These are phyloP conservation scores for Mucor piriformis DNA, from an alignment of 371 early-diverging fungal species.

Conservation along the genomic window DNA sequence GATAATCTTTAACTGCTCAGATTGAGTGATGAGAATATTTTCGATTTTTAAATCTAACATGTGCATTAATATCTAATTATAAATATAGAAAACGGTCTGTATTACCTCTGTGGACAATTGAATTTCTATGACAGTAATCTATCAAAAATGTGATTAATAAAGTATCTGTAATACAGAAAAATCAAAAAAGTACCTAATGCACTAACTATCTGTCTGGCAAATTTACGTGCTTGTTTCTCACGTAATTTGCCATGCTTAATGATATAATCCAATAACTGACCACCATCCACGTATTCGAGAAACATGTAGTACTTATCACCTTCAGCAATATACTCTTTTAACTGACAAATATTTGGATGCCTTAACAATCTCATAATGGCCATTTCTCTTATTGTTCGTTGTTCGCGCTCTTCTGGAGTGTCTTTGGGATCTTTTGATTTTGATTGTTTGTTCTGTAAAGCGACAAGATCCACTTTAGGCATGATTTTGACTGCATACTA, in stretches of 20 bases:
- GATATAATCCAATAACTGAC: conserved; percentile 79
- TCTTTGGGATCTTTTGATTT: conserved; percentile 47
- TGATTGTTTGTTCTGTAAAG: conserved; percentile 2
- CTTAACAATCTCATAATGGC: conserved; percentile 80
- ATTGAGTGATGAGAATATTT: conserved; percentile 84
- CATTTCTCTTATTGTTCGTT: conserved; percentile 78
- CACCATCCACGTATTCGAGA: conserved; percentile 81
- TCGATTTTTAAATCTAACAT: conserved; percentile 93
- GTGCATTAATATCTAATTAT: conserved; percentile 4
- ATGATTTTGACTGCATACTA: conserved; percentile 58
- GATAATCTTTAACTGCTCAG: conserved; percentile 66
- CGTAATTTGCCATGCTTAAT: conserved; percentile 67
- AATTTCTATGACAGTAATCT: conserved; percentile 67
- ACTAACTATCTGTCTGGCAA: conserved; percentile 83
- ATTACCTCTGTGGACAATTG: conserved; percentile 69
- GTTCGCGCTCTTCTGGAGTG: conserved; percentile 60
- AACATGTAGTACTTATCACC: conserved; percentile 86
- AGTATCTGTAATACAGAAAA: not conserved
- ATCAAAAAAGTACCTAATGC: conserved; percentile 58
- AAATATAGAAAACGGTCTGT: not conserved
- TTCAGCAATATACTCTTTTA: conserved; percentile 76
- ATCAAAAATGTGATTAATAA: not conserved
- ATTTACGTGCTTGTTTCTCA: conserved; percentile 72
- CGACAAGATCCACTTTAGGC: conserved; percentile 44
- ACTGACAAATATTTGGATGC: conserved; percentile 76